A percentile compares a stretch with the other conserved stretches of the same genome.
Evolutionary conservation across 495 filamentous ascomycete genomes (phyloP).

Genomic region (Ramalina peruviana): DNA sequence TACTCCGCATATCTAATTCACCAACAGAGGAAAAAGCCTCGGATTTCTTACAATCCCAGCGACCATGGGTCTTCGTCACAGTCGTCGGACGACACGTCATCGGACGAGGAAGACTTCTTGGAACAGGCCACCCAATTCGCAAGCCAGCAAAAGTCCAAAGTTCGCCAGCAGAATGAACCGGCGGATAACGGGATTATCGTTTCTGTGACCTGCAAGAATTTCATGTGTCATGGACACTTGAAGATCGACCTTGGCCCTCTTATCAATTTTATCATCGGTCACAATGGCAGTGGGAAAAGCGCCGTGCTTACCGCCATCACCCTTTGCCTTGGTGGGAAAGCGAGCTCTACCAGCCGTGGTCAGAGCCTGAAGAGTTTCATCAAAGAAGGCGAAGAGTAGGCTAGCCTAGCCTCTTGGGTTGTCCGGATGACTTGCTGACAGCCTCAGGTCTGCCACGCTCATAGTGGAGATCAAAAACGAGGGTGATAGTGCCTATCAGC

Average conservation of each 20-base stretch:
- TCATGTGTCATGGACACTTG: constrained; percentile 84
- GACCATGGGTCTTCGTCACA: constrained; percentile 11
- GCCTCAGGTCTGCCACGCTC: constrained; percentile 26
- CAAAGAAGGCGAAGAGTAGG: constrained; percentile 71
- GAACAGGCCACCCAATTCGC: constrained; percentile 60
- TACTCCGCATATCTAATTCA: constrained; percentile 11
- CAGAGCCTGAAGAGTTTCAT: constrained; percentile 82
- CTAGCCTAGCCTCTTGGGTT: constrained; percentile 14
- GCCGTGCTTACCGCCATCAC: constrained; percentile 91
- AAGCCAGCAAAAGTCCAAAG: constrained; percentile 38
- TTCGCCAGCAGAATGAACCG: constrained; percentile 50
- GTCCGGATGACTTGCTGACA: constrained; percentile 11
- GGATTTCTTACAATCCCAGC: constrained; percentile 11
- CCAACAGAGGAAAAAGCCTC: constrained; percentile 13
- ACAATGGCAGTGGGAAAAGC: constrained; percentile 98
- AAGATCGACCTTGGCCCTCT: constrained; percentile 73
- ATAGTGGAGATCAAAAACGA: constrained; percentile 81
- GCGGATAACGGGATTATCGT: constrained; percentile 78
- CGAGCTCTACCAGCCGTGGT: constrained; percentile 91
- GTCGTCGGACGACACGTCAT: not conserved
- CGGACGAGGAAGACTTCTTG: constrained; percentile 43
- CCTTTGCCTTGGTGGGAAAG: constrained; percentile 85
- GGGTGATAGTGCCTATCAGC: constrained; percentile 69
- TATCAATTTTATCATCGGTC: constrained; percentile 94
- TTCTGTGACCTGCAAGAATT: constrained; percentile 72